Evolutionary conservation across 805 yeast species (phyloP), one percentile per base, ranked within the genome.

Genomic region (Danielia oregonensis): DNA sequence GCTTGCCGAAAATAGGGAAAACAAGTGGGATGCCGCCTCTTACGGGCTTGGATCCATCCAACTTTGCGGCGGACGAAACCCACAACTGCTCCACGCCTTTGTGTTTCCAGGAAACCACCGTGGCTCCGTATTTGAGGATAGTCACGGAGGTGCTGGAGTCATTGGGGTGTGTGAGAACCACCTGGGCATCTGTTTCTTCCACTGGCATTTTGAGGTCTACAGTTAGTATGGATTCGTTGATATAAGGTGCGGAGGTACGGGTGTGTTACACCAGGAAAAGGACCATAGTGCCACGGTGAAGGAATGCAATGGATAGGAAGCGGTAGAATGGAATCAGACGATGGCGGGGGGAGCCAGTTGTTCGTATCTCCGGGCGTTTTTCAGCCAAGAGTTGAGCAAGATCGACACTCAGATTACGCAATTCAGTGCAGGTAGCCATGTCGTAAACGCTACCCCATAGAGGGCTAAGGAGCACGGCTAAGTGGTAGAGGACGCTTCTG

Each of bases 21-120:
- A 91, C 97, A 16, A 93, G 67, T 9, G 98, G 98, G 34, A 93
- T 86, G 33, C 98, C 98, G 45, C 98, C 98, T 58, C 98, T 77
- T 13, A 93, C 97, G 2, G 98, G 94, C 54, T 83, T 85, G 29
- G 91, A 65, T 8, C 97, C 97, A 54, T 93, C 97, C 41, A 91
- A 64, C 50, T 79, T 78, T 30, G 97, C 95, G 24, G 76, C 91
- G 8, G 67, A 57, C 6, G 82, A 75, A 19, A 82, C 65, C 95
- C 96, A 93, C 37, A 93, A 70, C 62, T 86, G 89, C 59, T 93
- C 97, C 33, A 67, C 59, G 21, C 83, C 86, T 15, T 72, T 63
- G 32, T 65, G 71, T 28, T 51, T 51, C 97, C 97, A 93, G 1
- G 96, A 85, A 22, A 76, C 59, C 4, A 89, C 79, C 14, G 89